A percentile compares a stretch with the other conserved stretches of the same genome.
Conservation (phyloP, 805 yeast genomes). For the Ogataea salicorniae region DNA sequence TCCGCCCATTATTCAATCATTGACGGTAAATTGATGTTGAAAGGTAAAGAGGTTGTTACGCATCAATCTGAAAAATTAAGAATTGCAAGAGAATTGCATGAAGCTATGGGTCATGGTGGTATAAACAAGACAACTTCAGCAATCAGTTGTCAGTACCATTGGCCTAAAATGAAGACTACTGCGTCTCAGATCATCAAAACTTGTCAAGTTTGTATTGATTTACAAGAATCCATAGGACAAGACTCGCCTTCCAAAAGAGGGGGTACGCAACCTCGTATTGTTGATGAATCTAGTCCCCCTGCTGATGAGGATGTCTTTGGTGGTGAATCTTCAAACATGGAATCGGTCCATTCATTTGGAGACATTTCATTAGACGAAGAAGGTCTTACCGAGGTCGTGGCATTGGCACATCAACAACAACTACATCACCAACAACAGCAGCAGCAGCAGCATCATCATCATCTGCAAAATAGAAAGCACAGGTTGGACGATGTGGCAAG, state of each 20-base stretch:
- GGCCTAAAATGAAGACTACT: conserved; percentile 88
- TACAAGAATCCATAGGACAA: background rate
- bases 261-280: background rate
- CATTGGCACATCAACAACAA: no score
- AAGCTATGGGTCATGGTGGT: conserved; percentile 62
- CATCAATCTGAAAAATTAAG: conserved; percentile 70
- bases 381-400: no score
- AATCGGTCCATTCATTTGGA: no score
- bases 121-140: conserved; percentile 80
- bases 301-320: no score
- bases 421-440: no score
- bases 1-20: conserved; percentile 72
- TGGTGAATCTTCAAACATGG: no score
- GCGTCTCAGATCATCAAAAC: conserved; percentile 72
- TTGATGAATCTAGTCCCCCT: no score
- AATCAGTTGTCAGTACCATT: conserved; percentile 77
- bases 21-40: conserved; percentile 69
- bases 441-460: no score
- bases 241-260: background rate
- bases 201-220: conserved; percentile 59
- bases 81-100: conserved; percentile 68
- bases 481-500: no score
- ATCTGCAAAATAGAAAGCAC: no score
- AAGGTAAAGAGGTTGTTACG: conserved; percentile 78
- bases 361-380: no score